Conservation (phyloP, 805 yeast genomes). For the Ogataea thermomethanolica region DNA sequence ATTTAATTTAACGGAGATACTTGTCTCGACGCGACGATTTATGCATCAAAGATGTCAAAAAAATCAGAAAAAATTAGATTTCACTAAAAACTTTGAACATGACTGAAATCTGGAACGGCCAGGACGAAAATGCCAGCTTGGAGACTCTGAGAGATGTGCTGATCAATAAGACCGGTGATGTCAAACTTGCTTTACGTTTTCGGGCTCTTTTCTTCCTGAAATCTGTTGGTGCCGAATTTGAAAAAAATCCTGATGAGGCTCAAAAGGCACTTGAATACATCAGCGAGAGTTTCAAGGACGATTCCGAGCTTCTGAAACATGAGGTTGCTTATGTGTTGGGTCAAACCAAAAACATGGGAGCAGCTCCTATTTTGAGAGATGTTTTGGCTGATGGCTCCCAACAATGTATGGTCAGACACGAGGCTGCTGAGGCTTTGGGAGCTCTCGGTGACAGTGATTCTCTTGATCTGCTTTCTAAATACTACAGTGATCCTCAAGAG, state of each 20-base stretch:
- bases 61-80: constrained; percentile 3
- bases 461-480: constrained; percentile 59
- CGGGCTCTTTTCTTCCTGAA: constrained; percentile 92
- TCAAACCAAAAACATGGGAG: constrained; percentile 80
- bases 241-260: constrained; percentile 50
- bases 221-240: constrained; percentile 74
- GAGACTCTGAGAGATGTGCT: constrained; percentile 73
- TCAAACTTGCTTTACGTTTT: constrained; percentile 80
- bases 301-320: constrained; percentile 88
- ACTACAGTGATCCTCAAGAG: constrained; percentile 63
- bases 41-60: constrained; percentile 11
- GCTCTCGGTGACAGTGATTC: constrained; percentile 85
- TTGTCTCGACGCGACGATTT: constrained; percentile 10
- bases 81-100: constrained; percentile 6
- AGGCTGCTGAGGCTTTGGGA: constrained; percentile 98
- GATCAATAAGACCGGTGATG: constrained; percentile 60
- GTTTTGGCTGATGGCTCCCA: constrained; percentile 67
- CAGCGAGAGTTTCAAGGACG: constrained; percentile 75
- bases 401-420: constrained; percentile 97
- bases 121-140: constrained; percentile 35
- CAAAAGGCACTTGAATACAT: constrained; percentile 73
- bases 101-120: constrained; percentile 21
- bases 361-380: constrained; percentile 70
- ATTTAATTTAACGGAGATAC: background rate
- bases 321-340: constrained; percentile 98